Base-by-base conservation (phyloP, 177 flowering plant species). In the Vitis hybrid region DNA sequence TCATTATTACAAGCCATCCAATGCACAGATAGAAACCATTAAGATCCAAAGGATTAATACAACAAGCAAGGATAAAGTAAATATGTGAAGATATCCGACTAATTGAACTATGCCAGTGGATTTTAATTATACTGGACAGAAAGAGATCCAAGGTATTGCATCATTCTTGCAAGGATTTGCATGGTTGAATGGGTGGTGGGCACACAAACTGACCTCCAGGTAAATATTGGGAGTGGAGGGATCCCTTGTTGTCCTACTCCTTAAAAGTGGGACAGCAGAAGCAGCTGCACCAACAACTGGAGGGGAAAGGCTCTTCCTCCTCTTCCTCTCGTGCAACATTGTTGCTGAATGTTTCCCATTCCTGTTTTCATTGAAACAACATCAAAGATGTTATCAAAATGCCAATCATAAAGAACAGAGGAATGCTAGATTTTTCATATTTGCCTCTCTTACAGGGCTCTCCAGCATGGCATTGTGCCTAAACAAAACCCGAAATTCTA, bases 231-330 rank as follows among this genome's bases (percentile, higher is more conserved):
- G 72, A 59, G 61, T 65, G 51, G 77, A 30, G 12, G 73, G 58
- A 14, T 65, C 77, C 52, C 8, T 69, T 13, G 57, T 74, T 32
- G 60, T 62, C 69, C 66, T 73, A 70, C 65, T 70, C 59, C 57
- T 45, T 59, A 60, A 65, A 71, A 71, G 74, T 50, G 74, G 74
- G 55, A 64, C 71, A 70, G 72, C 77, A 8, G 71, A 61, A 64
- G 48, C 30, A 3, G 66, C 48, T 40, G 48, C 48, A 40, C 9
- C 8, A 40, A 40, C 48, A 40, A 40, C 48, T 8, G 9, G 48
- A 40, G 48, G 48, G 48, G 48, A 40, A 40, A 40, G 48, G 48
- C 48, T 5, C 48, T 40, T 40, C 9, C 48, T 7, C 48, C 48
- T 40, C 48, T 40, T 40, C 48, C 48, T 40, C 48, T 40, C 48